Percentiles rank a stretch among this genome's conserved stretches.
Evolutionary conservation across 805 yeast genomes (phyloP).

Genomic region (Zygosaccharomyces gambellarensis): DNA sequence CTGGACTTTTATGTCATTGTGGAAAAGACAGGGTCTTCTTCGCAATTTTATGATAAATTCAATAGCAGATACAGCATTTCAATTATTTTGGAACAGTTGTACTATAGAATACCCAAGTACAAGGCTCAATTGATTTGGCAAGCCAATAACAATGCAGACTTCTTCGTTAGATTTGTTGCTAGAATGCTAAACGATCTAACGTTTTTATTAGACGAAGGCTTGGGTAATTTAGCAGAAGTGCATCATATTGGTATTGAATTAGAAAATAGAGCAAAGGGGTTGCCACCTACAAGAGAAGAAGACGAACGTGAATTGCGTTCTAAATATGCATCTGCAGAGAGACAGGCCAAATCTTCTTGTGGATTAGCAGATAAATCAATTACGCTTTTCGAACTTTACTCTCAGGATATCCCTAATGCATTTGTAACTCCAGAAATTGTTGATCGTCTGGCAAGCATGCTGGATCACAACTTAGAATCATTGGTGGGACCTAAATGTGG

Average conservation of each 20-base stretch:
- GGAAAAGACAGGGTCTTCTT: conserved; percentile 91
- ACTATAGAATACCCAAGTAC: conserved; percentile 64
- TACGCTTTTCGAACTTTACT: conserved; percentile 70
- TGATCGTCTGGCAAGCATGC: conserved; percentile 91
- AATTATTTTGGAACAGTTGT: conserved; percentile 71
- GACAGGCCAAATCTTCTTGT: conserved; percentile 75
- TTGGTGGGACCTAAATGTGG: conserved; percentile 94
- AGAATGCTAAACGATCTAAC: conserved; percentile 94
- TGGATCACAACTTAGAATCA: conserved; percentile 86
- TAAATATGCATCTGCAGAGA: conserved; percentile 59
- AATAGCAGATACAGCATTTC: conserved; percentile 85
- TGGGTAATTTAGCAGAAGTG: conserved; percentile 70
- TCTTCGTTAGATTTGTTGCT: conserved; percentile 89
- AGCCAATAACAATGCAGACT: conserved; percentile 65
- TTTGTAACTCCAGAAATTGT: conserved; percentile 86
- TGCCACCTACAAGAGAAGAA: conserved; percentile 41
- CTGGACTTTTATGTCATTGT: conserved; percentile 90
- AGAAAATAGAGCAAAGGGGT: conserved; percentile 41
- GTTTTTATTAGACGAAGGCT: conserved; percentile 82
- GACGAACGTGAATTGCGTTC: conserved; percentile 56
- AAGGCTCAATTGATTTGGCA: conserved; percentile 64
- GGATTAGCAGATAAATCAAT: conserved; percentile 80
- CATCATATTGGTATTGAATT: conserved; percentile 69
- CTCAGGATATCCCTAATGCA: conserved; percentile 79
- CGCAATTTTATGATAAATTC: conserved; percentile 95